Percentiles rank a stretch among this genome's conserved stretches.
phyloP scores from a whole-genome alignment of 2,329 filamentous ascomycete genomes.

The Tolypocladium pustulatum region DNA sequence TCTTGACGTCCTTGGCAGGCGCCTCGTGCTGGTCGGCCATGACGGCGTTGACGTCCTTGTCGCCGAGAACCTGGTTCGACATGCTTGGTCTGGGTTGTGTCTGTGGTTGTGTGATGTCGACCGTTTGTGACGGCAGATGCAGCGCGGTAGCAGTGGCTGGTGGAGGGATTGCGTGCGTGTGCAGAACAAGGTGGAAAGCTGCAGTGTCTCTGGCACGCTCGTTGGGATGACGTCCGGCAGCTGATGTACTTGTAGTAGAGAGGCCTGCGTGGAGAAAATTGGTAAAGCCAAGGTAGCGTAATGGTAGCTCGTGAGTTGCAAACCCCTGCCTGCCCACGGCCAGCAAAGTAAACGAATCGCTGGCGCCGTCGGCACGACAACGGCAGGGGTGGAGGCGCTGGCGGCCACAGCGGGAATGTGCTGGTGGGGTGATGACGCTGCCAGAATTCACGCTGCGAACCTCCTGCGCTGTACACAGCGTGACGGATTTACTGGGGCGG shows the following conservation, averaged over 20 bases:
- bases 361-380: conserved; percentile 14
- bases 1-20: conserved; percentile 43
- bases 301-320: background rate
- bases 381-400: conserved; percentile 3
- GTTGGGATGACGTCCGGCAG: background rate
- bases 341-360: conserved; percentile 11
- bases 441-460: background rate
- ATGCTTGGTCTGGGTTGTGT: conserved; percentile 4
- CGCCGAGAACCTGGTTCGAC: conserved; percentile 48
- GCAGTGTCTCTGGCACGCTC: background rate
- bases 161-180: background rate
- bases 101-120: background rate
- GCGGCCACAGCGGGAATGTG: conserved; percentile 2
- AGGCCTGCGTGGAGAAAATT: background rate
- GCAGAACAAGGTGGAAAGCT: background rate
- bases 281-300: background rate
- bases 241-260: background rate
- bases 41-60: conserved; percentile 55
- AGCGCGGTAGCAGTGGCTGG: background rate
- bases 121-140: background rate
- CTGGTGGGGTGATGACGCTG: background rate
- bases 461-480: background rate
- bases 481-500: background rate
- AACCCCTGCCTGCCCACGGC: background rate
- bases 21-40: conserved; percentile 19